Evolutionary conservation across 352 stramenopile genomes (phyloP).

Genomic region (Phytophthora ohioensis): DNA sequence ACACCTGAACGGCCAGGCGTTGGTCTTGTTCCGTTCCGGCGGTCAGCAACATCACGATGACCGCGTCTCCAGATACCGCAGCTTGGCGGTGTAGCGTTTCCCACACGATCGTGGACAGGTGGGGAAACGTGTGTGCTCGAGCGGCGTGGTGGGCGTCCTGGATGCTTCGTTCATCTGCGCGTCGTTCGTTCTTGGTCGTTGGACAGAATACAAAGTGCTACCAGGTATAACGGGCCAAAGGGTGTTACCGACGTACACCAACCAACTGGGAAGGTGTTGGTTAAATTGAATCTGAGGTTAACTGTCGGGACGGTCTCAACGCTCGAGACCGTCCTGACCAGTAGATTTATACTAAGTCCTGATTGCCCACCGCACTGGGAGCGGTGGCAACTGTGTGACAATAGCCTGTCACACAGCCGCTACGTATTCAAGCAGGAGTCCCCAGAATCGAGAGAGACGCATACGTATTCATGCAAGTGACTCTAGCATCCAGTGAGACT

Average conservation of each 20-base stretch:
- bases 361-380: too few relatives aligned
- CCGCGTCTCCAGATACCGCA: slow-evolving; percentile 2
- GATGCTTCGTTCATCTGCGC: slow-evolving; percentile 8
- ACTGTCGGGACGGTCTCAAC: too few relatives aligned
- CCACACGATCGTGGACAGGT: slow-evolving; percentile 11
- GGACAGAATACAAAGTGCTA: slow-evolving; percentile 22
- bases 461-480: too few relatives aligned
- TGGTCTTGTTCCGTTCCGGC: slow-evolving; percentile 10
- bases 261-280: too few relatives aligned
- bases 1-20: not conserved
- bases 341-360: too few relatives aligned
- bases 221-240: slow-evolving; percentile 31
- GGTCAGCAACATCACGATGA: slow-evolving; percentile 11
- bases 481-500: not conserved
- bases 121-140: not conserved
- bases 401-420: not conserved
- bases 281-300: too few relatives aligned
- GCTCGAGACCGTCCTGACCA: too few relatives aligned
- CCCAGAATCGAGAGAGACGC: not conserved
- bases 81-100: slow-evolving; percentile 12
- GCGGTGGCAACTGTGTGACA: too few relatives aligned
- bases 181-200: not conserved
- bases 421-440: slow-evolving; percentile 14
- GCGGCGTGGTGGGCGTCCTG: not conserved
- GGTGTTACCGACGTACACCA: too few relatives aligned